A percentile compares a stretch with the other conserved stretches of the same genome.
Conservation (phyloP, 331 rosid species). For the Pyracantha coccinea region DNA sequence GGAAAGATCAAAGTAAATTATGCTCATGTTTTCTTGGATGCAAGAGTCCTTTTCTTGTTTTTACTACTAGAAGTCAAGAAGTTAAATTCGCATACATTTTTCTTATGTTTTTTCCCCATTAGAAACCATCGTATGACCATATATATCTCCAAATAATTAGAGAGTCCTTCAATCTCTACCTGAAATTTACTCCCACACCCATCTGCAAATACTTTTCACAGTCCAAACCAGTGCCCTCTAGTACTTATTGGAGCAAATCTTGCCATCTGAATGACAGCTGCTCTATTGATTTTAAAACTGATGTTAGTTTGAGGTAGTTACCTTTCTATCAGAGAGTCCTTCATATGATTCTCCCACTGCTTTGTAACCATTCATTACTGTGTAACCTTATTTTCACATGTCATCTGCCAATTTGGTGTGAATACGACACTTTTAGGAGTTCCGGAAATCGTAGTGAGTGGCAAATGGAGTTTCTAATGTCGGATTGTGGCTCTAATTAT, state of each 20-base stretch:
- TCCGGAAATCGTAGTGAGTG: not conserved
- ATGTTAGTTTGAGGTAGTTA: not conserved
- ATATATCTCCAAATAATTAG: not conserved
- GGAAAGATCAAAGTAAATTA: constrained; percentile 92
- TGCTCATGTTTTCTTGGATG: constrained; percentile 5
- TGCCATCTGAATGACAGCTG: not conserved
- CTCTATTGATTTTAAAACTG: not conserved
- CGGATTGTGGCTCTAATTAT: not conserved
- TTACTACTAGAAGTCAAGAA: not conserved
- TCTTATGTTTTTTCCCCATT: not conserved
- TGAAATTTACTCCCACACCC: not conserved
- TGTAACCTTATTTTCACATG: not conserved
- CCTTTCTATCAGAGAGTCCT: not conserved
- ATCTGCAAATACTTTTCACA: not conserved
- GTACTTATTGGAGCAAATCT: not conserved
- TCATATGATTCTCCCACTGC: not conserved
- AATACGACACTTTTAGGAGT: not conserved
- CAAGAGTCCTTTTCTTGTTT: not conserved
- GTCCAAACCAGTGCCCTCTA: not conserved
- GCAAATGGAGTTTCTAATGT: not conserved
- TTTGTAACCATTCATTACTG: not conserved
- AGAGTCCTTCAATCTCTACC: not conserved
- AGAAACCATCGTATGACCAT: not conserved
- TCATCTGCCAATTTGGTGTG: not conserved
- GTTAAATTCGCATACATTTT: not conserved